Evolutionary conservation across 306 rosid species (phyloP).

Genomic region (Biancaea sappan): DNA sequence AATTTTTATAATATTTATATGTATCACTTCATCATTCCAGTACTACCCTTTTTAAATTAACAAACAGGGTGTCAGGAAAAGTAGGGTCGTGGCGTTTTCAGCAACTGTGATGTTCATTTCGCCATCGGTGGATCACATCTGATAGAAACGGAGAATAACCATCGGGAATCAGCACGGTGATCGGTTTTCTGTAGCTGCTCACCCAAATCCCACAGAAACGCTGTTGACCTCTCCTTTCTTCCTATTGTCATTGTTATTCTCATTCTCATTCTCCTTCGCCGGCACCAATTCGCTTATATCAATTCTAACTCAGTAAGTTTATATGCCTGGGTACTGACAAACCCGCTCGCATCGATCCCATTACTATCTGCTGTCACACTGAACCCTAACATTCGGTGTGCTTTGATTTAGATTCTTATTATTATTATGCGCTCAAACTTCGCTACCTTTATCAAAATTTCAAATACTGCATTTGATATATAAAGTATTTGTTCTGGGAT

Average conservation of each 20-base stretch:
- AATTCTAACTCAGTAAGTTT: not conserved
- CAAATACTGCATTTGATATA: not conserved
- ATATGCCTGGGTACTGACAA: not conserved
- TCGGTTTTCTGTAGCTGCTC: no score
- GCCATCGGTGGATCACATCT: no score
- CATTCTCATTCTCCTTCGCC: not conserved
- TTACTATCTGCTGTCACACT: not conserved
- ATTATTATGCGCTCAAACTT: not conserved
- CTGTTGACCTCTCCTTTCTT: not conserved
- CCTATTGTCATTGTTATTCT: not conserved
- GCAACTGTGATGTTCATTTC: no score
- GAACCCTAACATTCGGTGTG: constrained; percentile 5
- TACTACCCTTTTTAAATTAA: no score
- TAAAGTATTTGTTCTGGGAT: not conserved
- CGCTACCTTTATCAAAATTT: not conserved
- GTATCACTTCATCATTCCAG: no score
- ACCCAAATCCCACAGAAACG: not conserved
- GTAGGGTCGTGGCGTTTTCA: no score
- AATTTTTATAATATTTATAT: no score
- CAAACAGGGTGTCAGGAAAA: no score
- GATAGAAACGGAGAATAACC: no score
- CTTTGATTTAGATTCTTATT: not conserved
- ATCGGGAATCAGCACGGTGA: no score
- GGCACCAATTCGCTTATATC: not conserved
- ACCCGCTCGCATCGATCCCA: not conserved